Base-by-base conservation (phyloP, 2,329 filamentous ascomycete species). In the Hyphodiscus sp. region DNA sequence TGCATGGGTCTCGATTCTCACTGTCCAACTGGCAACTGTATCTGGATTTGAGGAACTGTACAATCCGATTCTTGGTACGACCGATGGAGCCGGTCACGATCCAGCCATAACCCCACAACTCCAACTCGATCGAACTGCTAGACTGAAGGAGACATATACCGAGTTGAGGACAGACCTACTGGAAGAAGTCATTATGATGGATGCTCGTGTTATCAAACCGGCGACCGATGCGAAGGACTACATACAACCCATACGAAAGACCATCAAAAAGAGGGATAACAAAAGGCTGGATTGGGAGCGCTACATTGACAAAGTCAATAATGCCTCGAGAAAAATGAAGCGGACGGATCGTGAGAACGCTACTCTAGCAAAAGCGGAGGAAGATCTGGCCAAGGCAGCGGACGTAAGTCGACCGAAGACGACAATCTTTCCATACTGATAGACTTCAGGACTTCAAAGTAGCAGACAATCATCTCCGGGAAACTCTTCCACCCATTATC, bases 261-360 rank as follows among this genome's bases (percentile, higher is more conserved):
- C 84, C 1, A 89, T 95, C 65, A 94, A 92, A 72, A 91, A 89
- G 69, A 77, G 90, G 46, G 88, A 94, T 66, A 87, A 91, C 63
- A 88, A 84, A 71, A 85, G 89, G 50, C 68, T 91, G 55, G 90
- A 95, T 67, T 94, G 84, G 65, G 90, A 95, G 70, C 82, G 87
- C 61, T 85, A 85, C 61, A 83, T 89, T 68, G 81, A 84, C 61
- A 83, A 84, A 57, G 83, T 85, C 38, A 85, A 87, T 64, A 82
- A 81, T 62, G 77, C 84, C 42, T 76, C 83, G 61, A 85, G 84
- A 67, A 94, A 94, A 69, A 73, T 79, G 20, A 84, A 80, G 41
- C 81, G 83, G 52, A 83, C 81, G 2, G 80, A 88, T 53, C 85
- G 88, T 63, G 90, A 95, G 55, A 89, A 91, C 65, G 75, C 77